Conservation (phyloP, 78 protist genomes). For the Dictyostelium intermedium region DNA sequence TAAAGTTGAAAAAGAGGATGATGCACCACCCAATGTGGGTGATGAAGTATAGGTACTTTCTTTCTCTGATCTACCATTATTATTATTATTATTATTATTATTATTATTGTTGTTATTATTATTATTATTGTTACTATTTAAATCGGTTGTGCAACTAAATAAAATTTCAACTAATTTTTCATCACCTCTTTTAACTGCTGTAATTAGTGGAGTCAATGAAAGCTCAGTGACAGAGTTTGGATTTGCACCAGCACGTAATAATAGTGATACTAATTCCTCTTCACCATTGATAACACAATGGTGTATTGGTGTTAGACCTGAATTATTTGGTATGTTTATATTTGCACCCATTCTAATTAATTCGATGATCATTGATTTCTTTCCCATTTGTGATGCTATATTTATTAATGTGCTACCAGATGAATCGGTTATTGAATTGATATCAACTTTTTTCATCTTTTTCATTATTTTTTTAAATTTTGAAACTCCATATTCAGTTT, state of each 20-base stretch:
- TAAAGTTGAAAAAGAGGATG: background rate
- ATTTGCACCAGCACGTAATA: conserved; percentile 10
- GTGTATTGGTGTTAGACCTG: conserved; percentile 26
- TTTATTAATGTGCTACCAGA: conserved; percentile 21
- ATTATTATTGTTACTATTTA: background rate
- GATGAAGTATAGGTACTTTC: background rate
- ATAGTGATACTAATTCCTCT: conserved; percentile 7
- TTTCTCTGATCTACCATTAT: background rate
- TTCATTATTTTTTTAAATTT: conserved; percentile 7
- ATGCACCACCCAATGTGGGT: conserved; percentile 7
- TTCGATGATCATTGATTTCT: background rate
- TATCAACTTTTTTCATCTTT: conserved; percentile 42
- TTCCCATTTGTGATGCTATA: background rate
- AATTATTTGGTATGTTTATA: background rate
- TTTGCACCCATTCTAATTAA: conserved; percentile 20
- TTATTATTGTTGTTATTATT: background rate
- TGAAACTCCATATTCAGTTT: background rate
- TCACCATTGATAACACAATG: conserved; percentile 18
- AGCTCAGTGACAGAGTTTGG: conserved; percentile 6
- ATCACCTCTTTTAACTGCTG: conserved; percentile 31
- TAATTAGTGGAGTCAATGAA: conserved; percentile 11
- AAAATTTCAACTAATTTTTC: conserved; percentile 53
- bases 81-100: background rate
- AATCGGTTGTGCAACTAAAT: background rate
- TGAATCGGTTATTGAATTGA: conserved; percentile 2